Conservation (phyloP, 805 yeast species). For the Wickerhamia fluorescens region DNA sequence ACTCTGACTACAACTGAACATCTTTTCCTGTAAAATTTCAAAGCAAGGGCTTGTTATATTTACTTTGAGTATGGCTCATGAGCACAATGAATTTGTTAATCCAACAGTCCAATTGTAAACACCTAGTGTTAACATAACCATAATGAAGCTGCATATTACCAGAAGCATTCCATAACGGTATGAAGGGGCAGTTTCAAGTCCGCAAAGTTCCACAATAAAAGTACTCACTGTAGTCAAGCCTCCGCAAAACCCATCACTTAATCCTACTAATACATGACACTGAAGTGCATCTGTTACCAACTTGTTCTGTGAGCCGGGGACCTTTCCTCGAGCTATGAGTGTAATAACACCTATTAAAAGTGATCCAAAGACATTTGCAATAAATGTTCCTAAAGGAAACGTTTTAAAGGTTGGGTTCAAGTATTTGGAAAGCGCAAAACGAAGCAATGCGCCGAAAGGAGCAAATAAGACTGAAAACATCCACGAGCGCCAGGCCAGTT, state of each 20-base stretch:
- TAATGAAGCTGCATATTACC: constrained; percentile 39
- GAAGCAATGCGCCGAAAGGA: constrained; percentile 58
- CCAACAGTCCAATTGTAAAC: constrained; percentile 66
- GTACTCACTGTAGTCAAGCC: constrained; percentile 71
- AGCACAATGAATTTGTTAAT: constrained; percentile 4
- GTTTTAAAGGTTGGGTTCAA: constrained; percentile 36
- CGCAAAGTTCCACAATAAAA: constrained; percentile 58
- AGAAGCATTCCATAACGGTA: constrained; percentile 48
- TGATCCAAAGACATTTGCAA: constrained; percentile 24
- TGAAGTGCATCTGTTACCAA: constrained; percentile 25
- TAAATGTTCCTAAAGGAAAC: constrained; percentile 51
- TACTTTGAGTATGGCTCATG: too few species aligned
- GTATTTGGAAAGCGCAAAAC: constrained; percentile 48
- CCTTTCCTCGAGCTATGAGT: constrained; percentile 39
- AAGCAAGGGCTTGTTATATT: too few species aligned
- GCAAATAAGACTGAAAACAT: constrained; percentile 60
- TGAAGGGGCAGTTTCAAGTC: constrained; percentile 22
- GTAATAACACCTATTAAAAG: constrained; percentile 36
- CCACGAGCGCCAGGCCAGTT: constrained; percentile 57
- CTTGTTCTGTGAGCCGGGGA: constrained; percentile 9
- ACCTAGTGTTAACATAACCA: constrained; percentile 59
- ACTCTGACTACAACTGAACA: too few species aligned
- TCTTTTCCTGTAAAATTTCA: too few species aligned
- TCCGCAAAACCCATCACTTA: constrained; percentile 66
- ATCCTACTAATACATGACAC: constrained; percentile 48